Base-by-base conservation (phyloP, 2,329 filamentous ascomycete species). In the Thyridium curvatum region DNA sequence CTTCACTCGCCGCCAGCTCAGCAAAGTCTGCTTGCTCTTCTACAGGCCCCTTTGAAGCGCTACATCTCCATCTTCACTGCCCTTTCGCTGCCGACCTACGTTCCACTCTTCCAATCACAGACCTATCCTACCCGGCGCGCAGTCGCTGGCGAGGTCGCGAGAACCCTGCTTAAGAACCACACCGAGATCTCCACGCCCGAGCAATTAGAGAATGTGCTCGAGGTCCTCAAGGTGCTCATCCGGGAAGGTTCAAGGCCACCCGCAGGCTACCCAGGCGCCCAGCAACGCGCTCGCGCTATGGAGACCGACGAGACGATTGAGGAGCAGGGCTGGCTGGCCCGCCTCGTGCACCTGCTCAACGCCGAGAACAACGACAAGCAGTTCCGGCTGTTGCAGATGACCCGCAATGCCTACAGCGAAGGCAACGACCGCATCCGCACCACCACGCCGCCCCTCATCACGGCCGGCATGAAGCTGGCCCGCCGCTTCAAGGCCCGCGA, bases 221-320 rank as follows among this genome's bases (percentile, higher is more conserved):
- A 94, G 49, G 81, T 95, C 26, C 69, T 96, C 36, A 86, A 86
- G 49, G 93, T 98, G 0, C 69, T 98, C 29, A 93, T 98, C 58
- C 93, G 89, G 52, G 93, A 98, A 64, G 90, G 91, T 12, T 82
- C 86, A 12, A 90, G 94, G 53, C 71, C 83, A 39, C 80, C 86
- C n/a, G 76, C 80, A 34, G 87, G 87, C 21, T 96, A 96, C 52
- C 83, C 90, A 1, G 86, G 87, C 4, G 79, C 84, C 30, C 79
- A 84, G 6, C 86, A 91, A 54, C 37, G 86, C 45, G 77, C 65
- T 4, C 79, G 88, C 45, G 76, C 68, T 0, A 59, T 75, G 34
- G 94, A 98, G 68, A 97, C 93, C 1, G 93, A 98, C 45, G 94
- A 98, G 66, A 97, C 91, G 0, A 81, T 97, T 54, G 91, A 98